Evolutionary conservation across 352 stramenopile genomes (phyloP).

Genomic region (Globisporangium sylvaticum): DNA sequence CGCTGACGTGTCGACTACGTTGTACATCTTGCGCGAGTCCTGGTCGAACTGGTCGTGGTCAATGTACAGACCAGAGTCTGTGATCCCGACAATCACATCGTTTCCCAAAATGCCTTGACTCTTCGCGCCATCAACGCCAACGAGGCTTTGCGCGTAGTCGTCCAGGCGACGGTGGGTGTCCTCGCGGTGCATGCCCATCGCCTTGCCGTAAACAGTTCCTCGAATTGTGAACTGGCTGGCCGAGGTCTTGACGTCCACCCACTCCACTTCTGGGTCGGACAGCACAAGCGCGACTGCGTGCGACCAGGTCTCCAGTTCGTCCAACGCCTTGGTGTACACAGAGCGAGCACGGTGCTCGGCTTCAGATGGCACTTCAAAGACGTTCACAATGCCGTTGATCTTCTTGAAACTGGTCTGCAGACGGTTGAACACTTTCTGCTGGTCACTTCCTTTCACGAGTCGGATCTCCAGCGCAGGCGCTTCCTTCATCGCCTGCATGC

Average conservation of each 20-base stretch:
- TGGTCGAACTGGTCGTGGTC: slow-evolving; percentile 85
- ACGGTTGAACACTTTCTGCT: slow-evolving; percentile 22
- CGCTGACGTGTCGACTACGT: slow-evolving; percentile 29
- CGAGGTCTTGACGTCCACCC: slow-evolving; percentile 45
- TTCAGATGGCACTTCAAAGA: slow-evolving; percentile 38
- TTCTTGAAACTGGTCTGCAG: slow-evolving; percentile 36
- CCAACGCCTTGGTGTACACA: slow-evolving; percentile 47
- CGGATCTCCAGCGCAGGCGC: slow-evolving; percentile 60
- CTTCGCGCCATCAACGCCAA: slow-evolving; percentile 62
- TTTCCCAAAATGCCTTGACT: slow-evolving; percentile 62
- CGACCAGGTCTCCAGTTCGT: slow-evolving; percentile 54
- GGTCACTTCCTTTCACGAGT: slow-evolving; percentile 36
- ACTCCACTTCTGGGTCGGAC: slow-evolving; percentile 52
- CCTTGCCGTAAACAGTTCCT: slow-evolving; percentile 17
- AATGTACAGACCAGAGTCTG: slow-evolving; percentile 76
- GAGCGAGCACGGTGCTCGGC: slow-evolving; percentile 27
- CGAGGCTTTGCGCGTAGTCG: slow-evolving; percentile 48
- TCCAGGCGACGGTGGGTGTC: slow-evolving; percentile 46
- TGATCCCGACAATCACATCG: slow-evolving; percentile 74
- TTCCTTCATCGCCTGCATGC: slow-evolving; percentile 20
- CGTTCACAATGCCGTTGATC: slow-evolving; percentile 55
- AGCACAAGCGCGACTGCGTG: slow-evolving; percentile 48
- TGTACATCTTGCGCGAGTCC: slow-evolving; percentile 45
- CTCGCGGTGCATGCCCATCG: slow-evolving; percentile 1
- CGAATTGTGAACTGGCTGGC: slow-evolving; percentile 32